These are phyloP conservation scores for Cercospora zeina DNA, from an alignment of 2,329 filamentous ascomycete species.

Conservation along the genomic window DNA sequence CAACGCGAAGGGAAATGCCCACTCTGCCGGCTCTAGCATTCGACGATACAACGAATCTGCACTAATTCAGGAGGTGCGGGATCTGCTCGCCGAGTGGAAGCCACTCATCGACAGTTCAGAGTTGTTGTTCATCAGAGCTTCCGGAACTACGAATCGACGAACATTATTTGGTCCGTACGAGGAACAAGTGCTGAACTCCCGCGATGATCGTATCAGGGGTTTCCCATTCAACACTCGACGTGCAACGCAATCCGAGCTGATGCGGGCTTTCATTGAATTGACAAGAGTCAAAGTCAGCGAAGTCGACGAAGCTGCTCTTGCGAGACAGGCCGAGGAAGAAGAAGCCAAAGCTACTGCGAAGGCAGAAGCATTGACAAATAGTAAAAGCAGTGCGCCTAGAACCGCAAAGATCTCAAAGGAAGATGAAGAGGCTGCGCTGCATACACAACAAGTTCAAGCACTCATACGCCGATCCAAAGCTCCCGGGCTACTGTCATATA, in stretches of 20 bases:
- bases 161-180: conserved; percentile 92
- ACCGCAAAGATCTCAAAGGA: conserved; percentile 73
- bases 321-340: conserved; percentile 49
- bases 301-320: conserved; percentile 66
- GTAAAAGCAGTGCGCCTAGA: conserved; percentile 53
- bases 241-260: conserved; percentile 89
- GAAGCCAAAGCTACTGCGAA: conserved; percentile 46
- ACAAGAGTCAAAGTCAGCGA: conserved; percentile 84
- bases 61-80: conserved; percentile 81
- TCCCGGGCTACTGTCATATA: conserved; percentile 79
- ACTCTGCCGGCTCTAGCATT: conserved; percentile 87
- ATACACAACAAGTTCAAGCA: conserved; percentile 85
- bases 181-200: conserved; percentile 74
- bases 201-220: conserved; percentile 76
- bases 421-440: conserved; percentile 76
- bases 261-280: conserved; percentile 91
- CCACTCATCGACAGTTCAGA: conserved; percentile 79
- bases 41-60: conserved; percentile 94
- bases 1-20: conserved; percentile 86
- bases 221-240: conserved; percentile 93
- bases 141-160: conserved; percentile 78
- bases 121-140: conserved; percentile 84
- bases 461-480: conserved; percentile 87
- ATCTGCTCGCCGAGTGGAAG: conserved; percentile 81
- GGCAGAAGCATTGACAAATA: conserved; percentile 37